Base-by-base conservation (phyloP, 441 rosid genomes). In the Populus hybrid region DNA sequence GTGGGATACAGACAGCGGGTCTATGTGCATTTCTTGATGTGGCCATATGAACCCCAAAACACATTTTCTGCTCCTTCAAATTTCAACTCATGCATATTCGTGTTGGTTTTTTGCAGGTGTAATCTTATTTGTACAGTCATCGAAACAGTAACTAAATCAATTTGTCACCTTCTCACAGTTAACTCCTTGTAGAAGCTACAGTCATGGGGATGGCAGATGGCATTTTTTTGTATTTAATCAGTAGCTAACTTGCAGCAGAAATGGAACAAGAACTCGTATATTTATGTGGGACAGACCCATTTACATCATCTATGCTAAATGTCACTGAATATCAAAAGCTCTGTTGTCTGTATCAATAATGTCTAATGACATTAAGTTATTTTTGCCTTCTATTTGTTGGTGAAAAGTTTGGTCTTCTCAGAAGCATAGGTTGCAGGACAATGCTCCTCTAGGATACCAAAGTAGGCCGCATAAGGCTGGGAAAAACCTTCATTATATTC, bases 381-480 rank as follows among this genome's bases (percentile, higher is more conserved):
- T 28, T 29, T 29, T 29, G 4, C 31, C 31, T 3, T 29, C 31
- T 29, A 29, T 29, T 29, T 29, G 3, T 29, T 29, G 31, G 31
- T 29, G 31, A 29, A 29, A 29, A 29, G 31, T 29, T 29, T 29
- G 31, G 4, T 29, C 31, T 29, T 29, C 31, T 29, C 31, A 29
- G 31, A 29, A 29, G 31, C 31, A 29, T 29, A 29, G 31, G 31
- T 68, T 72, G 77, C 75, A 53, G 80, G 77, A 76, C 69, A 80
- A 31, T 79, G 76, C 72, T 81, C 86, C 78, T 83, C 74, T 16
- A 75, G 45, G 76, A 86, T 63, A 16, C 86, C 87, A 74, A 82
- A 83, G 28, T 83, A 77, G 68, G 84, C 84, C 31, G 84, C 89
- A 80, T 82, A 73, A 3, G 87, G 88, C 82, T 78, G 86, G 75